Evolutionary conservation across 495 filamentous ascomycete genomes (phyloP).

Genomic region (Penicillium steckii): DNA sequence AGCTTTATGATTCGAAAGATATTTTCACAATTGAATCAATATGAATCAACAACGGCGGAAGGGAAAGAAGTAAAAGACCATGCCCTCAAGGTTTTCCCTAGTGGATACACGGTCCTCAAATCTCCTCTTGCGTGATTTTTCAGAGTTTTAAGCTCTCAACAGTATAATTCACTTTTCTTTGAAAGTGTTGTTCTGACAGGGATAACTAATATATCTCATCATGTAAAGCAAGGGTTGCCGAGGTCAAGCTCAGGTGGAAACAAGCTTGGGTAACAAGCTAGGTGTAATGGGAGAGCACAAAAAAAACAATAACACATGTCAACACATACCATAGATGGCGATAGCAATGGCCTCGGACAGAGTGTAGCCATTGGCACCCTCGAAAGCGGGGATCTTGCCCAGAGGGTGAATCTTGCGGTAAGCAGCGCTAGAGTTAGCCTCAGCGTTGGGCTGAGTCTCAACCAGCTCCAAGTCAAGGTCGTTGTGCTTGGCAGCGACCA

Average conservation of each 20-base stretch:
- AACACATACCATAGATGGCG: constrained; percentile 88
- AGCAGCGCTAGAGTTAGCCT: constrained; percentile 53
- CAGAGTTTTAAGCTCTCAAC: constrained; percentile 76
- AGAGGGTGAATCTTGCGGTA: constrained; percentile 85
- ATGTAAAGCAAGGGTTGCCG: constrained; percentile 39
- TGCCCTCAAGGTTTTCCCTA: constrained; percentile 20
- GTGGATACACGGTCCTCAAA: constrained; percentile 33
- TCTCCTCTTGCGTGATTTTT: constrained; percentile 27
- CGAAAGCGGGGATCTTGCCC: constrained; percentile 88
- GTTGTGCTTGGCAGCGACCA: constrained; percentile 94
- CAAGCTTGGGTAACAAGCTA: neutral
- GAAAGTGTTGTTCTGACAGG: constrained; percentile 80
- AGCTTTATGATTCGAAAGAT: constrained; percentile 17
- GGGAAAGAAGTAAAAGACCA: constrained; percentile 8
- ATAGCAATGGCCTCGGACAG: constrained; percentile 92
- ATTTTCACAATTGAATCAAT: constrained; percentile 17
- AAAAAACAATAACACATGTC: constrained; percentile 10
- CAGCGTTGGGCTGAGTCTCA: constrained; percentile 52
- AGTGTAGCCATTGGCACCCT: constrained; percentile 86
- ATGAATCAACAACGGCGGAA: constrained; percentile 15
- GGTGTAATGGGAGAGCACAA: constrained; percentile 5
- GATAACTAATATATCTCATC: constrained; percentile 98
- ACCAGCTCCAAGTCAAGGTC: constrained; percentile 85
- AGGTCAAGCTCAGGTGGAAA: neutral
- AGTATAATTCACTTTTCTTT: constrained; percentile 34